phyloP scores from a whole-genome alignment of 192 early-diverging fungal species.

The Backusella circina region DNA sequence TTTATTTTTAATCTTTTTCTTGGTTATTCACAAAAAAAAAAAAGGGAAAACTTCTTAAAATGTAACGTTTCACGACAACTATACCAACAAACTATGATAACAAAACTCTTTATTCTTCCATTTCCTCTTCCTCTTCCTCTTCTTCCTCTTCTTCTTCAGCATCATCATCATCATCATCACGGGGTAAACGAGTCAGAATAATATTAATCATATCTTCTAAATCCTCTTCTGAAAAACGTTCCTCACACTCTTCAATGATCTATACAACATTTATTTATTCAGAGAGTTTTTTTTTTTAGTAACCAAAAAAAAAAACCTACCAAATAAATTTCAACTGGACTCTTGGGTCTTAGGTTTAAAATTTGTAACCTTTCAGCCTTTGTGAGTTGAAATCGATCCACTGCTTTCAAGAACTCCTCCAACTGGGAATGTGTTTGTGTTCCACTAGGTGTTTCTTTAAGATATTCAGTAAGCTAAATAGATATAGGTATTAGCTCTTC shows the following conservation, averaged over 20 bases:
- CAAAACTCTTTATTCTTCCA: background rate
- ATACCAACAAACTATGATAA: background rate
- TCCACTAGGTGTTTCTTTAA: constrained; percentile 54
- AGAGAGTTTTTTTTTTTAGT: too few species aligned
- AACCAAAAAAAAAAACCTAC: constrained; percentile 37
- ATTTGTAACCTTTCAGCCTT: constrained; percentile 76
- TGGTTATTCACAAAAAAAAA: constrained; percentile 2
- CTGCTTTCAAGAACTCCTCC: constrained; percentile 33
- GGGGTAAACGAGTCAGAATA: constrained; percentile 47
- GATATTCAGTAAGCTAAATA: constrained; percentile 43
- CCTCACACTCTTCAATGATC: constrained; percentile 71
- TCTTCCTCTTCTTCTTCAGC: constrained; percentile 34
- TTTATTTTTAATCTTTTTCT: background rate
- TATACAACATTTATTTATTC: too few species aligned
- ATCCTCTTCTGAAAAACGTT: constrained; percentile 54
- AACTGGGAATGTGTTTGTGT: constrained; percentile 57
- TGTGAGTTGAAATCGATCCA: constrained; percentile 53
- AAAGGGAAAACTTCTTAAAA: background rate
- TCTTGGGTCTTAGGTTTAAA: constrained; percentile 64
- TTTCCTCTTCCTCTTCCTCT: constrained; percentile 25
- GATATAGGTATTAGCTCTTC: background rate
- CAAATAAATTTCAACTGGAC: constrained; percentile 60
- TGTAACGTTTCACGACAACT: background rate
- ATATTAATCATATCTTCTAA: constrained; percentile 49
- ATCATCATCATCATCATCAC: constrained; percentile 40